A percentile compares a stretch with the other conserved stretches of the same genome.
These are phyloP conservation scores for Leptographium lundbergii DNA, from an alignment of 2,329 filamentous ascomycete genomes.

Conservation along the genomic window DNA sequence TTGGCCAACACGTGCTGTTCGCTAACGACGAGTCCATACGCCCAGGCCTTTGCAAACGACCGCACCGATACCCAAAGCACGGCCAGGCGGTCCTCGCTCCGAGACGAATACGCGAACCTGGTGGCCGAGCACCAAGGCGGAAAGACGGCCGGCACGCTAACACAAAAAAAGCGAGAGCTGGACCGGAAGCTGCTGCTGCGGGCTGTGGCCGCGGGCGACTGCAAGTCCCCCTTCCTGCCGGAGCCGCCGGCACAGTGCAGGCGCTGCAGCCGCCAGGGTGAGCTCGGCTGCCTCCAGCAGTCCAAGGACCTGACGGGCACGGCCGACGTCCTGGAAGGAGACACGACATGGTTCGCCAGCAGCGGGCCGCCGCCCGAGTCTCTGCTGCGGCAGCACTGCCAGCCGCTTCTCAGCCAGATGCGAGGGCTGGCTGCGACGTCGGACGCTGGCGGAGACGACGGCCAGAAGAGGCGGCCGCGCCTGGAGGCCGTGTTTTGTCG, in stretches of 20 bases:
- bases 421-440: background rate
- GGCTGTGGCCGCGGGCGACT: conserved; percentile 1
- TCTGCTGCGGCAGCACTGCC: conserved; percentile 9
- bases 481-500: conserved; percentile 11
- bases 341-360: conserved; percentile 8
- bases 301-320: conserved; percentile 5
- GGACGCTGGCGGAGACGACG: background rate
- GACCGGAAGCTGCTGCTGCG: conserved; percentile 2
- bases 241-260: conserved; percentile 6
- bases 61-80: background rate
- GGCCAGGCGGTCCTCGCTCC: background rate
- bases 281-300: conserved; percentile 10
- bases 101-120: background rate
- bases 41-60: conserved; percentile 5
- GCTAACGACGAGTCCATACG: conserved; percentile 7
- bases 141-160: background rate
- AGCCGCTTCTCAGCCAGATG: conserved; percentile 4
- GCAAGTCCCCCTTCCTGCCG: conserved; percentile 6
- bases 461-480: background rate
- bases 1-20: conserved; percentile 9
- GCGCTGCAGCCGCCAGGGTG: conserved; percentile 6
- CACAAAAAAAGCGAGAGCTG: conserved; percentile 6
- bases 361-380: conserved; percentile 9
- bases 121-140: background rate
- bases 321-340: background rate